These are phyloP conservation scores for Oenanthe javanica DNA, from an alignment of 140 eudicot genomes.

Conservation along the genomic window DNA sequence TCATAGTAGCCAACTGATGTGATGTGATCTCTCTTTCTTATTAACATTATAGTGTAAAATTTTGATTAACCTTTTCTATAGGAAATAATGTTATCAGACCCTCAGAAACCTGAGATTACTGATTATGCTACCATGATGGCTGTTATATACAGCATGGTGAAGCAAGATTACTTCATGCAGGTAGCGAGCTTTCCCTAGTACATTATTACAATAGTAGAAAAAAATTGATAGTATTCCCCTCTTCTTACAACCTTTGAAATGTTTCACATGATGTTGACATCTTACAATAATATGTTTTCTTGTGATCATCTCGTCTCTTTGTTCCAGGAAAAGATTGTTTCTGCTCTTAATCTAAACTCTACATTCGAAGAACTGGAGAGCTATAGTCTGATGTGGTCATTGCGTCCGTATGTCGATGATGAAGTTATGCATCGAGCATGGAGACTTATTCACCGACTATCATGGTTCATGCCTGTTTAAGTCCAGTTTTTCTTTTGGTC, in stretches of 20 bases:
- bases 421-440: conserved; percentile 68
- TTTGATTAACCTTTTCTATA: conserved; percentile 13
- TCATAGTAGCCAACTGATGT: neutral
- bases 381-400: conserved; percentile 83
- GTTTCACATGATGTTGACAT: neutral
- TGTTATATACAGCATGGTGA: conserved; percentile 60
- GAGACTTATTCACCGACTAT: conserved; percentile 34
- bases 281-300: neutral
- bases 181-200: conserved; percentile 17
- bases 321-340: conserved; percentile 60
- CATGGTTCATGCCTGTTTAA: neutral
- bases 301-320: neutral
- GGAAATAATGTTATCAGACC: conserved; percentile 30
- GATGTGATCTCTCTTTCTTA: neutral
- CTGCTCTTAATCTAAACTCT: conserved; percentile 50
- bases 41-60: neutral
- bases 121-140: conserved; percentile 65
- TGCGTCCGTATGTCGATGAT: conserved; percentile 68
- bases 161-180: conserved; percentile 81
- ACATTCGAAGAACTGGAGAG: conserved; percentile 70
- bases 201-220: neutral
- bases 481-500: neutral
- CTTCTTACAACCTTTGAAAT: neutral
- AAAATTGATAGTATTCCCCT: neutral
- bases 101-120: conserved; percentile 26